Percentiles rank a stretch among this genome's conserved stretches.
Evolutionary conservation across 1,284 basidiomycete genomes (phyloP).

Genomic region (Fomitopsis schrenkii): DNA sequence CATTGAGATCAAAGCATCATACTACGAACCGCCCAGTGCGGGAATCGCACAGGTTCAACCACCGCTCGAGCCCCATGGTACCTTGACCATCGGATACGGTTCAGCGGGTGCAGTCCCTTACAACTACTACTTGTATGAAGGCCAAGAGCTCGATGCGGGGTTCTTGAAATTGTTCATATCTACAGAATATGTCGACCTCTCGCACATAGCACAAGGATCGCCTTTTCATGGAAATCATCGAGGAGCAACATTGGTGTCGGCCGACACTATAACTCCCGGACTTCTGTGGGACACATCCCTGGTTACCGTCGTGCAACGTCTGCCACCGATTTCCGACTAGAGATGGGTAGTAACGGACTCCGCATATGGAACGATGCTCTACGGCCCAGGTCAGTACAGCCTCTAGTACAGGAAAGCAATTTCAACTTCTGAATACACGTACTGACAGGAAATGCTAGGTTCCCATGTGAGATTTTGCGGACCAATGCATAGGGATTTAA

Average conservation of each 20-base stretch:
- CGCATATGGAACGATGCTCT: too few relatives aligned
- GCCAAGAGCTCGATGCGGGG: neutral
- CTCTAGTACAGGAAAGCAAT: too few relatives aligned
- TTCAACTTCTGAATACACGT: too few relatives aligned
- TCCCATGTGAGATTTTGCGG: too few relatives aligned
- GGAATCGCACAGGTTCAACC: neutral
- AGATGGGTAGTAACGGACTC: too few relatives aligned
- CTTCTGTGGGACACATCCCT: neutral
- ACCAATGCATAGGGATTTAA: too few relatives aligned
- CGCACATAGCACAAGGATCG: neutral
- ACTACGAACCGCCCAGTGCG: slow-evolving; percentile 9
- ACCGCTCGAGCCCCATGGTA: neutral
- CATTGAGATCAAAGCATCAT: neutral
- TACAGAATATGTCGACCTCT: neutral
- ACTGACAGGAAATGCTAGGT: too few relatives aligned
- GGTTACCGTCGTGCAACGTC: neutral
- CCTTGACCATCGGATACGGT: neutral
- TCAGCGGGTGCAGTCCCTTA: neutral
- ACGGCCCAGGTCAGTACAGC: too few relatives aligned
- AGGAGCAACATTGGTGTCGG: neutral
- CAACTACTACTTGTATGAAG: neutral
- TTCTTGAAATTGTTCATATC: neutral
- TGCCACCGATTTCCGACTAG: neutral
- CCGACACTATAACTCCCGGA: neutral
- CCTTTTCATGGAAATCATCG: neutral